Percentiles rank a stretch among this genome's conserved stretches.
Conservation (phyloP, 2,329 filamentous ascomycete species). For the Alternaria angustiovoidea region DNA sequence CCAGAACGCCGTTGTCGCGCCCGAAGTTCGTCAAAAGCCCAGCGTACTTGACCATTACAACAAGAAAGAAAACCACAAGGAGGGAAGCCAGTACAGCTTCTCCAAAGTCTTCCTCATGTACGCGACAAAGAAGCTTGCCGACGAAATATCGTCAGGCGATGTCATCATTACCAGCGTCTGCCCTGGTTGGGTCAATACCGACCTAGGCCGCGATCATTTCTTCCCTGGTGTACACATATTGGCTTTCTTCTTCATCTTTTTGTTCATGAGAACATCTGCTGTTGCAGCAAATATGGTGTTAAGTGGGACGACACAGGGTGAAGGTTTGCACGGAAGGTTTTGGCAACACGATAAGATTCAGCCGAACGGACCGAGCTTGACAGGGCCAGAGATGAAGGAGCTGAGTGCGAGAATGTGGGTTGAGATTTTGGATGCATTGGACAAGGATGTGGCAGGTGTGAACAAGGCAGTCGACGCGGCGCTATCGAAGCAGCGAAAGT, state of each 20-base stretch:
- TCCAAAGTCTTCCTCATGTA: conserved; percentile 50
- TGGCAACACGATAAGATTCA: conserved; percentile 47
- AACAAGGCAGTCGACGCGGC: conserved; percentile 17
- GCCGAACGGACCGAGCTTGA: conserved; percentile 39
- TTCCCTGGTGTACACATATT: conserved; percentile 38
- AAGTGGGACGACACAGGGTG: conserved; percentile 46
- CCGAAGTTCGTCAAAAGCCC: conserved; percentile 27
- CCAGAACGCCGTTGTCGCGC: conserved; percentile 33
- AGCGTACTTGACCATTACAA: conserved; percentile 46
- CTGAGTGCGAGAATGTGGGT: conserved; percentile 41
- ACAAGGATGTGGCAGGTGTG: conserved; percentile 38
- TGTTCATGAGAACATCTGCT: conserved; percentile 36
- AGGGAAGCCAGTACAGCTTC: conserved; percentile 38
- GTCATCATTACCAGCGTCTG: conserved; percentile 50
- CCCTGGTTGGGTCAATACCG: conserved; percentile 42
- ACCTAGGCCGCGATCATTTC: conserved; percentile 43
- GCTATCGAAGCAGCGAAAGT: not conserved
- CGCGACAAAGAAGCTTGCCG: conserved; percentile 39
- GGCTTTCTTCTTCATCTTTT: conserved; percentile 27
- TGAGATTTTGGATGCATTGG: conserved; percentile 45
- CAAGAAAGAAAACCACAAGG: conserved; percentile 34
- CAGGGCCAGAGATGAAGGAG: conserved; percentile 43
- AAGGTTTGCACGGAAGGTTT: conserved; percentile 45
- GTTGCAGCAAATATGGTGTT: conserved; percentile 44
- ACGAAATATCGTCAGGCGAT: conserved; percentile 35